Conservation (phyloP, 352 stramenopile genomes). For the Globisporangium nunn region DNA sequence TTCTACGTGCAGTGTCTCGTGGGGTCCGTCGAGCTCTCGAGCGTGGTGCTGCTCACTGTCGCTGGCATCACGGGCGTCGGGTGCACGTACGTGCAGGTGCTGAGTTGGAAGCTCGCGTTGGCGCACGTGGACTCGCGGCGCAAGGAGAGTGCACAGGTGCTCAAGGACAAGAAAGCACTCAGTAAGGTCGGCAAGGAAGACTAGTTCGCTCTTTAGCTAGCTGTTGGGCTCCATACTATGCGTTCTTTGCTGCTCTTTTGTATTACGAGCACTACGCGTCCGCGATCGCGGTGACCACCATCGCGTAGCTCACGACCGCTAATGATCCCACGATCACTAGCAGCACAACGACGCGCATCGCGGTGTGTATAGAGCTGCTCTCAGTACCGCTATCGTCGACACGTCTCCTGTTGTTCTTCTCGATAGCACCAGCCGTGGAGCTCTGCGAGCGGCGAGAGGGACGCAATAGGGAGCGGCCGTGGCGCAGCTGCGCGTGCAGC, state of each 20-base stretch:
- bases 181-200: slow-evolving; percentile 12
- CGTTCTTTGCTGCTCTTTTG: not conserved
- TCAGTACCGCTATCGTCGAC: not conserved
- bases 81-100: slow-evolving; percentile 54
- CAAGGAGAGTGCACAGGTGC: slow-evolving; percentile 14
- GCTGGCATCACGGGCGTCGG: slow-evolving; percentile 30
- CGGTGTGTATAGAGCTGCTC: slow-evolving; percentile 11
- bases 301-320: slow-evolving; percentile 33
- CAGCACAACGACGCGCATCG: slow-evolving; percentile 19
- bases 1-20: slow-evolving; percentile 21
- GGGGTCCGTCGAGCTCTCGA: slow-evolving; percentile 20
- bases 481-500: slow-evolving; percentile 24
- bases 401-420: not conserved
- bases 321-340: slow-evolving; percentile 25
- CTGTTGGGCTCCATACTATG: not conserved
- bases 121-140: slow-evolving; percentile 25
- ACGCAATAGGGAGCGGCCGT: slow-evolving; percentile 15
- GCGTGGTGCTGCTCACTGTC: slow-evolving; percentile 25
- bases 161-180: slow-evolving; percentile 18
- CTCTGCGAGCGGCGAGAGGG: not conserved
- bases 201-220: not conserved
- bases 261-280: slow-evolving; percentile 2
- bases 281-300: slow-evolving; percentile 27
- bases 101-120: slow-evolving; percentile 46
- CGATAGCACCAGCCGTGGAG: not conserved